Percentiles rank a stretch among this genome's conserved stretches.
Evolutionary conservation across 768 basidiomycete genomes (phyloP).

Genomic region (Fibroporia radiculosa): DNA sequence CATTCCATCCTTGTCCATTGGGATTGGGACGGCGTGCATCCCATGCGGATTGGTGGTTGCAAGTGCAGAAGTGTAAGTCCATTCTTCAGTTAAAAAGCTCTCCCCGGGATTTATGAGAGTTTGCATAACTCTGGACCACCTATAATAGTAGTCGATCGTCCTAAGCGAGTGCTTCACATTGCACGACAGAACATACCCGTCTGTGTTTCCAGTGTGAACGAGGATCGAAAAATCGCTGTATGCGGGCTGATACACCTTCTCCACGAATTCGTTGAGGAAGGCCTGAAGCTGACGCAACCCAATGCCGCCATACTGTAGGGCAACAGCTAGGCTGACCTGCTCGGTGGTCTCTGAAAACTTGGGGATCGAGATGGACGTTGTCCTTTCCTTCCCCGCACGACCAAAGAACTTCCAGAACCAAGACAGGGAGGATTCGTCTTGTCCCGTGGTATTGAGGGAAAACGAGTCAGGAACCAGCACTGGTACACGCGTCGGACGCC

Average conservation of each 20-base stretch:
- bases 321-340: slow-evolving; percentile 51
- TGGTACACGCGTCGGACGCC: too few species aligned
- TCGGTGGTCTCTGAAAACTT: slow-evolving; percentile 46
- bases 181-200: slow-evolving; percentile 30
- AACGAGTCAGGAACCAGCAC: slow-evolving; percentile 43
- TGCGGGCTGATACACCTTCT: slow-evolving; percentile 46
- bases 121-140: slow-evolving; percentile 47
- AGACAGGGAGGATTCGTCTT: slow-evolving; percentile 28
- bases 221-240: slow-evolving; percentile 55
- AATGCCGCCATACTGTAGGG: slow-evolving; percentile 61
- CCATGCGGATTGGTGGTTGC: slow-evolving; percentile 28
- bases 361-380: slow-evolving; percentile 43
- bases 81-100: slow-evolving; percentile 53
- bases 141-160: slow-evolving; percentile 13
- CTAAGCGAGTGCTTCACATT: background rate
- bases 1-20: slow-evolving; percentile 70
- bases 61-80: slow-evolving; percentile 65
- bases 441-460: slow-evolving; percentile 25
- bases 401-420: slow-evolving; percentile 57
- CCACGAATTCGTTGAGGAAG: slow-evolving; percentile 51
- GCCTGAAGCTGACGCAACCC: slow-evolving; percentile 52
- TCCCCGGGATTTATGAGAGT: slow-evolving; percentile 66
- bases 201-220: slow-evolving; percentile 63
- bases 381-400: slow-evolving; percentile 31
- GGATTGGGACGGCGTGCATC: slow-evolving; percentile 44